Conservation (phyloP, 768 basidiomycete species). For the Tephrocybe sp. region DNA sequence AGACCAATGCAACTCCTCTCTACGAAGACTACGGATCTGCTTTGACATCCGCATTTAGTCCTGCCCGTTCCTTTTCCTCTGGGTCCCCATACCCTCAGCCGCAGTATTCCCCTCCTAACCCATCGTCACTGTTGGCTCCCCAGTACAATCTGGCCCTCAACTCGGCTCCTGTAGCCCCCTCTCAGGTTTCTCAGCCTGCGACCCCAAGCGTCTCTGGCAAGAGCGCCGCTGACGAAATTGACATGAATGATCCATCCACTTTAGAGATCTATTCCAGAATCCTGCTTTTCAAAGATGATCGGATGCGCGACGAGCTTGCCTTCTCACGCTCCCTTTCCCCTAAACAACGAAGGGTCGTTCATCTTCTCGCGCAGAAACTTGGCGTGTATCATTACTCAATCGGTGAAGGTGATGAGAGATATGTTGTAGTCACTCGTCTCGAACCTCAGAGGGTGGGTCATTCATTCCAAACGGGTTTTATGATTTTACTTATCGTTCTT, state of each 20-base stretch:
- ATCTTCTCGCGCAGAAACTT: conserved; percentile 94
- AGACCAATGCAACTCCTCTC: conserved; percentile 43
- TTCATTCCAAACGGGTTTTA: conserved; percentile 15
- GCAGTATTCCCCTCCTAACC: conserved; percentile 67
- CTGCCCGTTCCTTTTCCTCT: conserved; percentile 74
- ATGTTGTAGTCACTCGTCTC: conserved; percentile 91
- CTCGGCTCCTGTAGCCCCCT: conserved; percentile 48
- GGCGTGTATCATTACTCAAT: conserved; percentile 94
- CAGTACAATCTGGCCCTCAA: conserved; percentile 42
- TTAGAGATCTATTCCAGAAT: conserved; percentile 97
- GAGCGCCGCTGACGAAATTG: conserved; percentile 67
- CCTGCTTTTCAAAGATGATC: conserved; percentile 95
- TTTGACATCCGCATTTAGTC: conserved; percentile 56
- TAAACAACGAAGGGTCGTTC: conserved; percentile 88
- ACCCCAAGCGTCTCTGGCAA: conserved; percentile 70
- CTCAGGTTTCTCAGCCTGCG: conserved; percentile 52
- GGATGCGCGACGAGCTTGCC: conserved; percentile 95
- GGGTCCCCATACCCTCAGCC: conserved; percentile 57
- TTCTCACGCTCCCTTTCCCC: conserved; percentile 86
- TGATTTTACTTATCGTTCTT: conserved; percentile 8
- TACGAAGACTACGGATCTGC: conserved; percentile 78
- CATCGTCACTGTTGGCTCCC: conserved; percentile 41
- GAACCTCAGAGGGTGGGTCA: conserved; percentile 74
- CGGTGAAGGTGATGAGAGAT: conserved; percentile 89
- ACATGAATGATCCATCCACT: conserved; percentile 93